These are phyloP conservation scores for Zelonia costaricensis DNA, from an alignment of 208 protist genomes.

Conservation along the genomic window DNA sequence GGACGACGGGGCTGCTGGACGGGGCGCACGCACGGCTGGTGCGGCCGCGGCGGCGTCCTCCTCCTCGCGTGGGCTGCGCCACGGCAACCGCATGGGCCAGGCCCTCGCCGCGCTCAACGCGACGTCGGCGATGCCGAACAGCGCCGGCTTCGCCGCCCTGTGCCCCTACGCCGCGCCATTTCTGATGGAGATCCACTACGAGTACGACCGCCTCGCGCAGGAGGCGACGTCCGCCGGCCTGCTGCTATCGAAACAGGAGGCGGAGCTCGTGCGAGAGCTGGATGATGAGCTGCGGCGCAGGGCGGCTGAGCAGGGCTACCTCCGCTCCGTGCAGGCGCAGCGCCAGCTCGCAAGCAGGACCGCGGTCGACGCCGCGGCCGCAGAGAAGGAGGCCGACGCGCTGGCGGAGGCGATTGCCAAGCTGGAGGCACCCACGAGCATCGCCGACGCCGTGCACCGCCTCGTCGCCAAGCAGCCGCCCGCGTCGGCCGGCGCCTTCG, in stretches of 20 bases:
- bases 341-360: slow-evolving; percentile 3
- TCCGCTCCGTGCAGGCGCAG: slow-evolving; percentile 18
- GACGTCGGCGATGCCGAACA: not conserved
- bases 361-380: not conserved
- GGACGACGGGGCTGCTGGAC: not conserved
- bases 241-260: slow-evolving; percentile 49
- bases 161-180: slow-evolving; percentile 43
- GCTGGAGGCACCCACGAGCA: slow-evolving; percentile 9
- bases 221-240: slow-evolving; percentile 38
- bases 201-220: slow-evolving; percentile 39
- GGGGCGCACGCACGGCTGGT: not conserved
- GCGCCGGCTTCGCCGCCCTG: slow-evolving; percentile 10
- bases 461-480: slow-evolving; percentile 23
- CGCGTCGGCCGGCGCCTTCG: slow-evolving; percentile 8
- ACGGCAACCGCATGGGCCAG: slow-evolving; percentile 25
- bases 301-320: slow-evolving; percentile 19
- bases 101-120: slow-evolving; percentile 22
- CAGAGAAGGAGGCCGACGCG: slow-evolving; percentile 8
- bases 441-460: slow-evolving; percentile 10
- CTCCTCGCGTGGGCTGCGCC: slow-evolving; percentile 2
- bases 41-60: not conserved
- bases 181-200: slow-evolving; percentile 57
- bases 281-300: slow-evolving; percentile 34
- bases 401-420: slow-evolving; percentile 11
- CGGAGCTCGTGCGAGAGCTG: slow-evolving; percentile 46